Evolutionary conservation across 2,329 filamentous ascomycete species (phyloP).

Genomic region (Beauveria bassiana): DNA sequence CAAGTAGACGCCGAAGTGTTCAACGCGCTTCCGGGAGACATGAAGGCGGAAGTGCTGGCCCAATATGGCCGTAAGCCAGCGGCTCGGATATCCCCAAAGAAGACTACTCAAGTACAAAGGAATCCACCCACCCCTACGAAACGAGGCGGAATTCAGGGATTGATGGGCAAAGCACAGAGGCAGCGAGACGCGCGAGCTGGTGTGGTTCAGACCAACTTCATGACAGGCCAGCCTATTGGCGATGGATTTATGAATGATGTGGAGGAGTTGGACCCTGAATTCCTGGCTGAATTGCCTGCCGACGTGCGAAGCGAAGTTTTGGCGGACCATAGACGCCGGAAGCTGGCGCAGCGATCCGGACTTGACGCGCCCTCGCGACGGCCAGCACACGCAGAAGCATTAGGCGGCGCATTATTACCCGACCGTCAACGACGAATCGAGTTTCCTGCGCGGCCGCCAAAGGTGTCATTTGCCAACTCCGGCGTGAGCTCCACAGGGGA

Average conservation of each 20-base stretch:
- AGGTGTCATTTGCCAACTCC: constrained; percentile 37
- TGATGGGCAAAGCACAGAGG: constrained; percentile 40
- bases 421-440: constrained; percentile 35
- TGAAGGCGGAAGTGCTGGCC: constrained; percentile 74
- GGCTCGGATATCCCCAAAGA: constrained; percentile 47
- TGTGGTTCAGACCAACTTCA: constrained; percentile 68
- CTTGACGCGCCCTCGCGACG: constrained; percentile 32
- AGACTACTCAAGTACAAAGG: constrained; percentile 42
- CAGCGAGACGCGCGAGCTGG: constrained; percentile 48
- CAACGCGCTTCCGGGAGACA: constrained; percentile 72
- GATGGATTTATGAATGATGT: constrained; percentile 24
- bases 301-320: constrained; percentile 74
- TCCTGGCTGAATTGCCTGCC: constrained; percentile 75
- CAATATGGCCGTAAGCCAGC: constrained; percentile 49
- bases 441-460: constrained; percentile 39
- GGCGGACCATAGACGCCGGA: constrained; percentile 54
- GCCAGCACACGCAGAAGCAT: constrained; percentile 18
- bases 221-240: constrained; percentile 31
- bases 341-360: constrained; percentile 48
- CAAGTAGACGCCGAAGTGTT: constrained; percentile 83
- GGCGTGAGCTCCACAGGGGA: constrained; percentile 42
- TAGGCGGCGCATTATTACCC: constrained; percentile 12
- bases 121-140: constrained; percentile 59
- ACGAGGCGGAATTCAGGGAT: constrained; percentile 38
- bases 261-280: constrained; percentile 56